These are phyloP conservation scores for Candida koratica DNA, from an alignment of 805 yeast genomes.

Conservation along the genomic window DNA sequence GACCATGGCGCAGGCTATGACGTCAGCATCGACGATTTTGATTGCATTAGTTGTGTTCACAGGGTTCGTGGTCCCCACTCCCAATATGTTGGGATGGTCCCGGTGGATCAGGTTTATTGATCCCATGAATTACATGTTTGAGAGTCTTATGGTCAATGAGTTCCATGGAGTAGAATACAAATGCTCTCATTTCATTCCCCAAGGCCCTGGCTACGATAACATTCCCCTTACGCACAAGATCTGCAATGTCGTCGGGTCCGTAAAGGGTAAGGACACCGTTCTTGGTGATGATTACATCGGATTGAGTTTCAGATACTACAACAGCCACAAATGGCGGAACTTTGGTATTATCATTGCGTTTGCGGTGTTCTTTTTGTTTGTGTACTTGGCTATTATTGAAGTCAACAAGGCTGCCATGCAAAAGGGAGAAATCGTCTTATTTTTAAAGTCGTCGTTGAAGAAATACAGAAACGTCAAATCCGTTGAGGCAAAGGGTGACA, in stretches of 20 bases:
- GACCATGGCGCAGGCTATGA: slow-evolving; percentile 39
- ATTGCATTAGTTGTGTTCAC: slow-evolving; percentile 56
- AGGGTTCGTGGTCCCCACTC: slow-evolving; percentile 41
- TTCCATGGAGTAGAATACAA: slow-evolving; percentile 53
- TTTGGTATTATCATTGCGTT: slow-evolving; percentile 62
- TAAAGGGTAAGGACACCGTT: slow-evolving; percentile 50
- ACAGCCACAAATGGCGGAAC: slow-evolving; percentile 74
- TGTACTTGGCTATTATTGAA: slow-evolving; percentile 33
- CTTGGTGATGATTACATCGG: slow-evolving; percentile 57
- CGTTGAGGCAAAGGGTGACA: slow-evolving; percentile 24
- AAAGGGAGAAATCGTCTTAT: slow-evolving; percentile 36
- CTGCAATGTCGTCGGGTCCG: slow-evolving; percentile 60
- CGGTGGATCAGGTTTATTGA: slow-evolving; percentile 45
- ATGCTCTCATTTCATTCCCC: slow-evolving; percentile 54
- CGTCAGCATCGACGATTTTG: slow-evolving; percentile 43
- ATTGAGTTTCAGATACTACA: slow-evolving; percentile 47
- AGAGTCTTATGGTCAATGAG: slow-evolving; percentile 62
- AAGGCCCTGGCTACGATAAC: slow-evolving; percentile 50
- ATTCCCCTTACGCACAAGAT: slow-evolving; percentile 38
- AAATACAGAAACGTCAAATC: slow-evolving; percentile 25
- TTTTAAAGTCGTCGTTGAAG: slow-evolving; percentile 25
- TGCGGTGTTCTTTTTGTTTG: slow-evolving; percentile 37
- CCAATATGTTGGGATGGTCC: slow-evolving; percentile 61
- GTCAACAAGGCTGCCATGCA: slow-evolving; percentile 40
- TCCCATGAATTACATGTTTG: slow-evolving; percentile 45